Conservation (phyloP, 2,329 filamentous ascomycete genomes). For the Teratosphaeriaceae sp. region DNA sequence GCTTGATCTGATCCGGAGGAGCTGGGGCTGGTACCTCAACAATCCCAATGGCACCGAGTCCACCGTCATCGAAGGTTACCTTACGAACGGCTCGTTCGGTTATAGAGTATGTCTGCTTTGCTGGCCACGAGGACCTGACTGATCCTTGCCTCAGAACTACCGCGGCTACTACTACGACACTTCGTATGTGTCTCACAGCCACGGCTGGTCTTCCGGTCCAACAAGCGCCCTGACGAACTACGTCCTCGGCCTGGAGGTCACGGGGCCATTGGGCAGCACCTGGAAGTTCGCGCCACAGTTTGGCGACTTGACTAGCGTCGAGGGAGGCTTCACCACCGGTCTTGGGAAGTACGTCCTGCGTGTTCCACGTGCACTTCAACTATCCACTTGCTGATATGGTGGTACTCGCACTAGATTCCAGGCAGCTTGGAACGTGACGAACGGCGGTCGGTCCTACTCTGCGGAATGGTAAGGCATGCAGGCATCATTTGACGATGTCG, state of each 20-base stretch:
- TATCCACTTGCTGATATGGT: too few relatives aligned
- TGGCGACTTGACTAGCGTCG: conserved; percentile 36
- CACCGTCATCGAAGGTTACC: conserved; percentile 39
- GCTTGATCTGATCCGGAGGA: conserved; percentile 36
- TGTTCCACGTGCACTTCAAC: too few relatives aligned
- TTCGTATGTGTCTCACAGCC: conserved; percentile 23
- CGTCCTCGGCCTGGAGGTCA: conserved; percentile 39
- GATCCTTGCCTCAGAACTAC: too few relatives aligned
- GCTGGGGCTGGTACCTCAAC: conserved; percentile 37
- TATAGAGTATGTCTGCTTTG: too few relatives aligned
- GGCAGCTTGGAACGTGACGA: conserved; percentile 28
- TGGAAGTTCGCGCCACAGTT: conserved; percentile 42
- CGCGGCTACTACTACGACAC: conserved; percentile 20
- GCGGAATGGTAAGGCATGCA: conserved; percentile 7
- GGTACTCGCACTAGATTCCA: conserved; percentile 30
- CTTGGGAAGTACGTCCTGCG: conserved; percentile 26
- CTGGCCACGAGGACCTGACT: too few relatives aligned
- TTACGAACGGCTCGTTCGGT: conserved; percentile 37
- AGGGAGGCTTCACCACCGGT: conserved; percentile 41
- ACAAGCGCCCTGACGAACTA: conserved; percentile 40
- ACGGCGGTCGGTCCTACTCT: conserved; percentile 11
- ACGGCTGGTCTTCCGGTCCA: conserved; percentile 31
- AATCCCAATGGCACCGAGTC: conserved; percentile 37
- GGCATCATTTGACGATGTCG: too few relatives aligned
- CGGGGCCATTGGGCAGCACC: conserved; percentile 31